phyloP scores from a whole-genome alignment of 805 yeast species.

The Soucietia sequanensis region DNA sequence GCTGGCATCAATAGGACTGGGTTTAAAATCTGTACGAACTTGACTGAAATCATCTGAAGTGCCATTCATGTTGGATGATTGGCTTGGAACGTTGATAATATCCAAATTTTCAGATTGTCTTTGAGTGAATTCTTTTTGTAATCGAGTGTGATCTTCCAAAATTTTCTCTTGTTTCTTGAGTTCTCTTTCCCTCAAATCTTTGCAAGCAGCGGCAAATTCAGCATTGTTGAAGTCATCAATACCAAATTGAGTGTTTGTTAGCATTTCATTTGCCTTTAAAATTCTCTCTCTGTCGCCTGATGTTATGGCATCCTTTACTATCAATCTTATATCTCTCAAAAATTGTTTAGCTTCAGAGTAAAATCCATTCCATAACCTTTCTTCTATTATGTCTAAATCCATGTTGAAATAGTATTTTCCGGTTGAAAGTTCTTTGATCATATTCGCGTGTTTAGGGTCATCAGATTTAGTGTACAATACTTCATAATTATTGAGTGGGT shows the following conservation, averaged over 20 bases:
- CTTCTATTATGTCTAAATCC: conserved; percentile 93
- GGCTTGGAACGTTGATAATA: conserved; percentile 1
- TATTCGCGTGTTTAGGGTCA: conserved; percentile 50
- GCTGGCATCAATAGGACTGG: no score
- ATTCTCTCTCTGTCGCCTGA: conserved; percentile 82
- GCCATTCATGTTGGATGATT: no score
- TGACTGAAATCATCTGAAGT: neutral
- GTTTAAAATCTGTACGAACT: no score
- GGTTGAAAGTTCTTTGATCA: conserved; percentile 77
- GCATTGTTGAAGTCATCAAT: conserved; percentile 83
- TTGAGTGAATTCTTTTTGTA: conserved; percentile 23
- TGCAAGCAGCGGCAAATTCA: conserved; percentile 74
- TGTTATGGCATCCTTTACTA: conserved; percentile 71
- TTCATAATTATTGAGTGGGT: conserved; percentile 36
- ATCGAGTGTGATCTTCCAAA: conserved; percentile 32
- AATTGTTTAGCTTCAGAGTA: conserved; percentile 92
- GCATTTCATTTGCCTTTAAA: conserved; percentile 86
- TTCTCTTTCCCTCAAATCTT: conserved; percentile 68
- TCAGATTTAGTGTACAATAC: conserved; percentile 46
- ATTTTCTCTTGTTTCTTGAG: conserved; percentile 47
- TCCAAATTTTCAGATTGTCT: conserved; percentile 11
- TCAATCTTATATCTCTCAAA: conserved; percentile 78
- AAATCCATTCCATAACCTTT: conserved; percentile 94
- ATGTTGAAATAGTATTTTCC: conserved; percentile 77
- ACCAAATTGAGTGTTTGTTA: conserved; percentile 93